A percentile compares a stretch with the other conserved stretches of the same genome.
These are phyloP conservation scores for Chrysanthemum makinoi DNA, from an alignment of 129 eudicot genomes.

Conservation along the genomic window DNA sequence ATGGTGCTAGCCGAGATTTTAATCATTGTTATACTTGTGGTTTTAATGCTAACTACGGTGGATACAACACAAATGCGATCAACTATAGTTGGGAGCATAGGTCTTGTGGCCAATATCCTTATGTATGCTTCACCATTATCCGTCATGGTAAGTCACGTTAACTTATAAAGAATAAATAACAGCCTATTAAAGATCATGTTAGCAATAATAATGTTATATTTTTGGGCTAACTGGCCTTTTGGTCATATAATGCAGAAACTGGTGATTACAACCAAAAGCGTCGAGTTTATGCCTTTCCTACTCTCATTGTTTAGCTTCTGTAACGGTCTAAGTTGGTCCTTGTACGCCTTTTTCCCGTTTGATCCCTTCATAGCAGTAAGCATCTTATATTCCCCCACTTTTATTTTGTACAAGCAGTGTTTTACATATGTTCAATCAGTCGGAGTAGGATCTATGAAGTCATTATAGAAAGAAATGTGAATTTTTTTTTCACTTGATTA, in stretches of 20 bases:
- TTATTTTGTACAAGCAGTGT: neutral
- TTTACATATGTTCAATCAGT: neutral
- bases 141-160: slow-evolving; percentile 53
- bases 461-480: no score
- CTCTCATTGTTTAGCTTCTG: slow-evolving; percentile 60
- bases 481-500: no score
- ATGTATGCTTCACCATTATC: slow-evolving; percentile 91
- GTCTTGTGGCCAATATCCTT: slow-evolving; percentile 49
- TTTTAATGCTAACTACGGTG: slow-evolving; percentile 45
- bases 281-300: slow-evolving; percentile 85
- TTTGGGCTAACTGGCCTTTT: neutral
- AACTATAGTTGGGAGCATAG: slow-evolving; percentile 58
- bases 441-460: no score
- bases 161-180: no score
- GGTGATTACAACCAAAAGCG: slow-evolving; percentile 84
- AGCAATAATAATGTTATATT: neutral
- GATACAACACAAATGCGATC: slow-evolving; percentile 52
- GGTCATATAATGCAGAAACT: slow-evolving; percentile 47
- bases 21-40: slow-evolving; percentile 34
- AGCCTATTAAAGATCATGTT: no score
- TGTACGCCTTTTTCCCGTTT: slow-evolving; percentile 58
- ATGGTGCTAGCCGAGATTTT: slow-evolving; percentile 45
- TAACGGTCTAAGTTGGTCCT: slow-evolving; percentile 67
- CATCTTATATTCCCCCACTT: slow-evolving; percentile 7
- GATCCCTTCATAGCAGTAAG: slow-evolving; percentile 74